phyloP scores from a whole-genome alignment of 345 rosid species.

The Brassica napus region DNA sequence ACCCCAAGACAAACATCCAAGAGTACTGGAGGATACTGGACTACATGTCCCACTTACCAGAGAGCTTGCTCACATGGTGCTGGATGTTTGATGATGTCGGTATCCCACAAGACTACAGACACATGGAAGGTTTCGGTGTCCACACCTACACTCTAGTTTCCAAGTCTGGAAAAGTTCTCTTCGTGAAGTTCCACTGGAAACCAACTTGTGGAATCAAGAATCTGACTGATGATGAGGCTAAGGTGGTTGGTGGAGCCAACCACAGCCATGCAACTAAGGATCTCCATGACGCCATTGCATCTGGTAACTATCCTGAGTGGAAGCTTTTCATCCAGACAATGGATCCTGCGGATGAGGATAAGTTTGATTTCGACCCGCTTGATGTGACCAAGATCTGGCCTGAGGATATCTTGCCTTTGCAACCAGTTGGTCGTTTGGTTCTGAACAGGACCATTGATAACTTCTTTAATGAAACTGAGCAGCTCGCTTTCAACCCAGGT shows the following conservation, averaged over 20 bases:
- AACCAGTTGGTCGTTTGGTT: constrained; percentile 96
- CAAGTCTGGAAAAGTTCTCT: constrained; percentile 79
- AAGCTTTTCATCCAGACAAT: constrained; percentile 84
- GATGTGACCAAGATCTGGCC: constrained; percentile 99
- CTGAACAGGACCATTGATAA: constrained; percentile 91
- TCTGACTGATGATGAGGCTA: constrained; percentile 89
- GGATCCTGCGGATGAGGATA: constrained; percentile 86
- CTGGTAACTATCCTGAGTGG: constrained; percentile 99
- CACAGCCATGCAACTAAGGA: constrained; percentile 99
- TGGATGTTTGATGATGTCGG: constrained; percentile 94
- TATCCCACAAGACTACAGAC: constrained; percentile 92
- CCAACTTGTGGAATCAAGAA: constrained; percentile 96
- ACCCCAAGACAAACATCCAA: constrained; percentile 93
- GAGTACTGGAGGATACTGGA: constrained; percentile 97
- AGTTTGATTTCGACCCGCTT: constrained; percentile 91
- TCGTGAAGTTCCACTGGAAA: constrained; percentile 96
- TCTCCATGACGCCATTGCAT: constrained; percentile 85
- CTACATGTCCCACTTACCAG: constrained; percentile 94
- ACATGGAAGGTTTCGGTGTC: constrained; percentile 97
- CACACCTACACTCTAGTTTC: constrained; percentile 81
- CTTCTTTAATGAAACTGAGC: constrained; percentile 94
- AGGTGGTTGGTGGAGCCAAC: constrained; percentile 84
- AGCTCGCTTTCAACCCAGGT: constrained; percentile 94
- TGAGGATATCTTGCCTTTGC: constrained; percentile 94
- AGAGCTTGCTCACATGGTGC: constrained; percentile 80